Evolutionary conservation across 768 basidiomycete genomes (phyloP).

Genomic region (Tephrocybe sp.): DNA sequence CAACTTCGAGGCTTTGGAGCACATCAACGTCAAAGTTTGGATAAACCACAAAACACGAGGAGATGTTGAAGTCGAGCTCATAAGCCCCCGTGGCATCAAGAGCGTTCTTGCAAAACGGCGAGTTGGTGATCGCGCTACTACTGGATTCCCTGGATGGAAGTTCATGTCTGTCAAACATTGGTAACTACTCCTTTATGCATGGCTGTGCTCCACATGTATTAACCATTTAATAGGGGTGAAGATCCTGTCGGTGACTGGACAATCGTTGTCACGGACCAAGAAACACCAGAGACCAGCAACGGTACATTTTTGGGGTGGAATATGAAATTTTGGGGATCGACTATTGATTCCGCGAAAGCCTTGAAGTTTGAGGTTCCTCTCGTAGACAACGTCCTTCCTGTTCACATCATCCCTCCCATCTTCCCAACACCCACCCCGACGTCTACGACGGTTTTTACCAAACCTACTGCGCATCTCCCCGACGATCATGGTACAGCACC

Average conservation of each 20-base stretch:
- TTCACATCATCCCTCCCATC: slow-evolving; percentile 36
- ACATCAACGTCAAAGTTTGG: slow-evolving; percentile 91
- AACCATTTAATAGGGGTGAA: slow-evolving; percentile 72
- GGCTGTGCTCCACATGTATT: slow-evolving; percentile 12
- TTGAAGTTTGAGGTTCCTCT: slow-evolving; percentile 61
- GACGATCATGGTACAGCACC: slow-evolving; percentile 79
- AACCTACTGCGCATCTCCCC: slow-evolving; percentile 87
- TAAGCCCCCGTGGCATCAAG: slow-evolving; percentile 81
- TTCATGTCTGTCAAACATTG: slow-evolving; percentile 99
- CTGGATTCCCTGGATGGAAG: slow-evolving; percentile 92
- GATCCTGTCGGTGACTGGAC: slow-evolving; percentile 90
- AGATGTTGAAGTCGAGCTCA: slow-evolving; percentile 89
- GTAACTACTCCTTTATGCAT: slow-evolving; percentile 48
- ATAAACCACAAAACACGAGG: slow-evolving; percentile 86
- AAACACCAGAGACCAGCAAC: slow-evolving; percentile 47
- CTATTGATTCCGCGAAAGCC: slow-evolving; percentile 69
- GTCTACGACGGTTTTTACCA: slow-evolving; percentile 64
- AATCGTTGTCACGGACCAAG: slow-evolving; percentile 80
- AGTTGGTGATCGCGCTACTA: slow-evolving; percentile 56
- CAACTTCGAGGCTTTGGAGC: slow-evolving; percentile 90
- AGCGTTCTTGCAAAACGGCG: slow-evolving; percentile 82
- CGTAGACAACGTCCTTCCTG: slow-evolving; percentile 48
- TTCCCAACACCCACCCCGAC: slow-evolving; percentile 33
- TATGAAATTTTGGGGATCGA: slow-evolving; percentile 89
- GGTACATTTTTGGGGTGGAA: slow-evolving; percentile 88